Conservation (phyloP, 1,139 yeast species). For the Nadsonia commutata region DNA sequence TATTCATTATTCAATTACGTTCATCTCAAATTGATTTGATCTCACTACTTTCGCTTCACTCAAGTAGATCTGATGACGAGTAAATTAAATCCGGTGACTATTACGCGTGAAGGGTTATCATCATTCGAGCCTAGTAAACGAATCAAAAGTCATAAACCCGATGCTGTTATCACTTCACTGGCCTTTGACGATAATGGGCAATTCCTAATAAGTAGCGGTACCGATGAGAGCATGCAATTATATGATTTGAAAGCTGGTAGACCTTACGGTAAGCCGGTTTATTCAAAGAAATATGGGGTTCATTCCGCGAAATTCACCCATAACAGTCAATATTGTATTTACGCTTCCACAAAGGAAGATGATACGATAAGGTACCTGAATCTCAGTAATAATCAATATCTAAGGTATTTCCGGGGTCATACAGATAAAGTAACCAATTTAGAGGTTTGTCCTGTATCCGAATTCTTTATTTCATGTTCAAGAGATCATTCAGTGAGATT, state of each 20-base stretch:
- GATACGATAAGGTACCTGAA: conserved; percentile 46
- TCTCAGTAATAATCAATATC: conserved; percentile 60
- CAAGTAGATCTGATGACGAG: too few relatives aligned
- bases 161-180: conserved; percentile 44
- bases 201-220: conserved; percentile 59
- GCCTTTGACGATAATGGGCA: conserved; percentile 83
- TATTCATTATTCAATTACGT: too few relatives aligned
- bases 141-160: neutral
- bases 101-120: neutral
- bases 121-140: neutral
- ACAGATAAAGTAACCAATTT: conserved; percentile 55
- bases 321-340: conserved; percentile 54
- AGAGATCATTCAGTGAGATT: conserved; percentile 66
- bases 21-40: too few relatives aligned
- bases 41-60: too few relatives aligned
- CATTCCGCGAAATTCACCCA: conserved; percentile 80
- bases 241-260: conserved; percentile 66
- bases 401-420: conserved; percentile 83
- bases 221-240: conserved; percentile 71
- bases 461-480: conserved; percentile 53
- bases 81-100: too few relatives aligned
- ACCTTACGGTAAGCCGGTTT: conserved; percentile 32
- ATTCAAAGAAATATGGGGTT: conserved; percentile 85
- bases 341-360: conserved; percentile 73
- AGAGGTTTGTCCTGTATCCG: conserved; percentile 62